Base-by-base conservation (phyloP, 768 basidiomycete species). In the Saitozyma sp. region DNA sequence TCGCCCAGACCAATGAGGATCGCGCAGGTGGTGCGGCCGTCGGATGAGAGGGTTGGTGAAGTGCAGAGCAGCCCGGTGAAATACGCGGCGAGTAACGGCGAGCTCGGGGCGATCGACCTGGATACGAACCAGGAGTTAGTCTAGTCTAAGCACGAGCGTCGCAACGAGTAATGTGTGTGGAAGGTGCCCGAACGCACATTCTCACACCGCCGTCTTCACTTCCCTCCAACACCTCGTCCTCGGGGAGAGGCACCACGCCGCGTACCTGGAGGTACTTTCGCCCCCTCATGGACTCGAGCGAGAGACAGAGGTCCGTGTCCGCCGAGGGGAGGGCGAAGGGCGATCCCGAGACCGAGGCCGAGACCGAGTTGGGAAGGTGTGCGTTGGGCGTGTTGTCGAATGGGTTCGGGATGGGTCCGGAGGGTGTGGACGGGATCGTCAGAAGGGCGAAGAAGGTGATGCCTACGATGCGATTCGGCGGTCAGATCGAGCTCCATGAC, bases 221-320 rank as follows among this genome's bases (percentile, higher is more conserved):
- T 7, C 64, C 67, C 16, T 74, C 73, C 17, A 74, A 50, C 7
- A 69, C 46, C 16, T 77, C 76, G 6, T 68, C 69, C 6, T 66
- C 70, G 9, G 53, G 48, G 29, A 79, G 52, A 53, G 71, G 65
- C 37, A 74, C 65, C 29, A 77, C 46, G 1, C 74, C 74, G 45
- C 73, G 54, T 0, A 76, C 63, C 39, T 74, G 70, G 10, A 79
- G 63, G 40, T 71, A 71, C 50, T 75, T 74, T 40, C 76, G 61
- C 1, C 78, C 78, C 54, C 75, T 60, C 76, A 77, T 75, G 1
- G 73, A 73, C 61, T 79, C 78, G 11, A 79, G 67, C 14, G 76
- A 76, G 1, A 79, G 65, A 57, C 78, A 79, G 0, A 79, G 62
- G 65, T 79, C 78, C 3, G 75, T 76, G 56, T 76, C 75, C 5